Conservation (phyloP, 805 yeast genomes). For the Ogataea siamensis region DNA sequence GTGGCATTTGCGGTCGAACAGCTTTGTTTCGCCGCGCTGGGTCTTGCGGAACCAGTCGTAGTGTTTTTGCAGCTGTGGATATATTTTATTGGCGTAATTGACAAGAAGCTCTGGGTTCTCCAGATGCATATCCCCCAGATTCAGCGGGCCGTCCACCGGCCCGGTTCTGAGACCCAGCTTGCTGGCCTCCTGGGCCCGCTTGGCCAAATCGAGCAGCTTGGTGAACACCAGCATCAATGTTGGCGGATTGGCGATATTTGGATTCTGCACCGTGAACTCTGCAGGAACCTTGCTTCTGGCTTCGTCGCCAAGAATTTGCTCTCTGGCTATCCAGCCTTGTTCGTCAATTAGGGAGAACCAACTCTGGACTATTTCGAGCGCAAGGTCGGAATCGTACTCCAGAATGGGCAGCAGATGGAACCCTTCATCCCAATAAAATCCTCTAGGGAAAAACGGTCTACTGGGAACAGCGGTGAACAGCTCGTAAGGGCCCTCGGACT, state of each 20-base stretch:
- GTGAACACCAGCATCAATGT: slow-evolving; percentile 76
- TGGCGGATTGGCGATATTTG: slow-evolving; percentile 93
- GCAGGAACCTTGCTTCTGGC: slow-evolving; percentile 84
- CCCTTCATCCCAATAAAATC: slow-evolving; percentile 99
- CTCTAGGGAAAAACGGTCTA: slow-evolving; percentile 92
- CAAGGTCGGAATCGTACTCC: slow-evolving; percentile 80
- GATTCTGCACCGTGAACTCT: slow-evolving; percentile 82
- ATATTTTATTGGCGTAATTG: slow-evolving; percentile 59
- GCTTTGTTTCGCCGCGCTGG: slow-evolving; percentile 72
- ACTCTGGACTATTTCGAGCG: slow-evolving; percentile 73
- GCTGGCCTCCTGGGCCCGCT: slow-evolving; percentile 26
- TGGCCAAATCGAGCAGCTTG: slow-evolving; percentile 50
- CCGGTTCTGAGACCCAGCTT: slow-evolving; percentile 14
- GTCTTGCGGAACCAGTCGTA: slow-evolving; percentile 82
- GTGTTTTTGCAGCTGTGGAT: slow-evolving; percentile 74
- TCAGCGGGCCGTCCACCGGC: slow-evolving; percentile 28
- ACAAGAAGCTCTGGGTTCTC: slow-evolving; percentile 57
- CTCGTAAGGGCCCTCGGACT: slow-evolving; percentile 72
- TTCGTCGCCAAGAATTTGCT: slow-evolving; percentile 89
- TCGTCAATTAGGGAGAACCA: slow-evolving; percentile 88
- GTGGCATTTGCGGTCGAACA: slow-evolving; percentile 60
- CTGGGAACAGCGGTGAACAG: slow-evolving; percentile 86
- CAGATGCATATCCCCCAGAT: slow-evolving; percentile 52
- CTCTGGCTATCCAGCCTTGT: slow-evolving; percentile 96
- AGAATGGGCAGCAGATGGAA: slow-evolving; percentile 83